Evolutionary conservation across 2,329 filamentous ascomycete species (phyloP).

Genomic region (Phoma herbarum): DNA sequence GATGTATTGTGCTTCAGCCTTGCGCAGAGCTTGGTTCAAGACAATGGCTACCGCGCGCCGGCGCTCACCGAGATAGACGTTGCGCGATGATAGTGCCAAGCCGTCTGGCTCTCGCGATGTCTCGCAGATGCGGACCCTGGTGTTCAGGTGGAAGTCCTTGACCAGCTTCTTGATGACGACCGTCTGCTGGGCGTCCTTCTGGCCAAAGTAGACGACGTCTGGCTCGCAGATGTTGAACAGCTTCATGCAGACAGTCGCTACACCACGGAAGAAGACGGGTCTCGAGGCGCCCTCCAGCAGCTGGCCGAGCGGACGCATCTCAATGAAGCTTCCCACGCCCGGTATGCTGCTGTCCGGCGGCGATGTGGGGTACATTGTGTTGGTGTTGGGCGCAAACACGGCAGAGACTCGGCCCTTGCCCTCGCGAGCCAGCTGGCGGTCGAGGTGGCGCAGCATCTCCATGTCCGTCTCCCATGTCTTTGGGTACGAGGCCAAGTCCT

Average conservation of each 20-base stretch:
- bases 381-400: slow-evolving; percentile 84
- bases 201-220: slow-evolving; percentile 88
- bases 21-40: slow-evolving; percentile 72
- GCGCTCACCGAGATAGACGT: slow-evolving; percentile 86
- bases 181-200: slow-evolving; percentile 97
- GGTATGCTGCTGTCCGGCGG: slow-evolving; percentile 75
- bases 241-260: slow-evolving; percentile 96
- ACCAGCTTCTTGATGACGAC: slow-evolving; percentile 89
- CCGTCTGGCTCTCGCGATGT: slow-evolving; percentile 83
- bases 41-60: slow-evolving; percentile 77
- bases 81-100: slow-evolving; percentile 88
- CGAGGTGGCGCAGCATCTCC: slow-evolving; percentile 70
- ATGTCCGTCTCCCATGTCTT: slow-evolving; percentile 86
- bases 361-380: slow-evolving; percentile 87
- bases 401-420: slow-evolving; percentile 74
- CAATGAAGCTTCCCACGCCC: slow-evolving; percentile 88
- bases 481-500: slow-evolving; percentile 90
- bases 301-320: slow-evolving; percentile 82
- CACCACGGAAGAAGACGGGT: slow-evolving; percentile 95
- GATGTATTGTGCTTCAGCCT: slow-evolving; percentile 73
- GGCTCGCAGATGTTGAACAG: slow-evolving; percentile 84
- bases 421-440: slow-evolving; percentile 70
- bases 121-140: slow-evolving; percentile 74
- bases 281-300: slow-evolving; percentile 84
- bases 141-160: slow-evolving; percentile 83